phyloP scores from a whole-genome alignment of 164 flowering plant genomes.

The Magnolia changhungtana region DNA sequence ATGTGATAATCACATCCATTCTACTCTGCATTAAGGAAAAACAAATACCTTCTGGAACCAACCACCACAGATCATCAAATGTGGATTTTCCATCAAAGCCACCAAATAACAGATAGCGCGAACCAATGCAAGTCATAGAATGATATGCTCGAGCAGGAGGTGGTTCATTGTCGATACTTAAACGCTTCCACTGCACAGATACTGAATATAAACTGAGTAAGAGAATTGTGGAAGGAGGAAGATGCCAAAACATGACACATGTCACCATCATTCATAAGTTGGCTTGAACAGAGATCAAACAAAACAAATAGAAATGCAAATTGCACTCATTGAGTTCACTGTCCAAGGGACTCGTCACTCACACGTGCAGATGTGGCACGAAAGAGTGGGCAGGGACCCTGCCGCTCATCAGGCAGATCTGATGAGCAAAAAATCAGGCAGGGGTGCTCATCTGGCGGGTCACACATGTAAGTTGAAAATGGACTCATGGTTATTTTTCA shows the following conservation, averaged over 20 bases:
- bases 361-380: background rate
- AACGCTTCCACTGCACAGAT: slow-evolving; percentile 93
- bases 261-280: slow-evolving; percentile 1
- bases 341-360: too few relatives aligned
- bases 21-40: background rate
- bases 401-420: background rate
- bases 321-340: too few relatives aligned
- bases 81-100: slow-evolving; percentile 97
- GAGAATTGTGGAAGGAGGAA: background rate
- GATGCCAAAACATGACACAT: background rate
- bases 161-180: slow-evolving; percentile 65
- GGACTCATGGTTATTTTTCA: background rate
- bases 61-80: slow-evolving; percentile 93
- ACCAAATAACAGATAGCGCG: slow-evolving; percentile 86
- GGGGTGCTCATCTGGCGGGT: background rate
- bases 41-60: slow-evolving; percentile 87
- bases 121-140: slow-evolving; percentile 71
- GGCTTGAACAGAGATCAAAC: background rate
- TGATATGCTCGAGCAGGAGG: slow-evolving; percentile 98
- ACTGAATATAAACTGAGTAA: slow-evolving; percentile 35
- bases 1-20: too few relatives aligned
- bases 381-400: background rate
- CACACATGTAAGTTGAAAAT: background rate
- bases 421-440: too few relatives aligned
- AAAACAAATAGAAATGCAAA: background rate